These are phyloP conservation scores for Cladochytrium tenue DNA, from an alignment of 371 early-diverging fungal genomes.

Conservation along the genomic window DNA sequence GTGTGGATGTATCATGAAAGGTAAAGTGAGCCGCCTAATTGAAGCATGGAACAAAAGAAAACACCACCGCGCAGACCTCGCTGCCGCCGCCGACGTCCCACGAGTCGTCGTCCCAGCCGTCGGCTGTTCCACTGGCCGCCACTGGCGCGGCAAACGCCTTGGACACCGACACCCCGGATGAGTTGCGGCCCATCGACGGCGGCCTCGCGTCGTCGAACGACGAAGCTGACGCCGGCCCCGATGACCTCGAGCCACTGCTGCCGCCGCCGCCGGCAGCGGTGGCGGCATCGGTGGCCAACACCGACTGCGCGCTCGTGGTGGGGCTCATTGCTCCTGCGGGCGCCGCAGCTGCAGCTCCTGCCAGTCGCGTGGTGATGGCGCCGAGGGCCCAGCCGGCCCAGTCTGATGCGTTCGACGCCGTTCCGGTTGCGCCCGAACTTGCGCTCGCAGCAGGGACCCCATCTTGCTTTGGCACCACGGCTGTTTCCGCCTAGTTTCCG, in stretches of 20 bases:
- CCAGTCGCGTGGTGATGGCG: slow-evolving; percentile 53
- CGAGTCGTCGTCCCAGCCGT: not conserved
- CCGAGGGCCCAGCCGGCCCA: slow-evolving; percentile 82
- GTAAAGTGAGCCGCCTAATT: too few species aligned
- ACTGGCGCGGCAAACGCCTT: not conserved
- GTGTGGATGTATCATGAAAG: too few species aligned
- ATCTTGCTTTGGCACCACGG: not conserved
- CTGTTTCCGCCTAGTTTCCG: not conserved
- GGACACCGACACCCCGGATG: not conserved
- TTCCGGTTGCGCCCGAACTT: not conserved
- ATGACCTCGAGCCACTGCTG: not conserved
- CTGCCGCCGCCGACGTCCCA: too few species aligned
- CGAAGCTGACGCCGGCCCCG: not conserved
- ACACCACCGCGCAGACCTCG: too few species aligned
- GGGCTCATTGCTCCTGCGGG: not conserved
- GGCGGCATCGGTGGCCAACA: not conserved
- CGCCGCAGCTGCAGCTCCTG: not conserved
- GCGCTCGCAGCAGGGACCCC: not conserved
- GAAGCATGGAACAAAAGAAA: too few species aligned
- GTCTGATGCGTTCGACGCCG: not conserved
- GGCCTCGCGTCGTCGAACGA: not conserved
- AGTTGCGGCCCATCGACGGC: not conserved
- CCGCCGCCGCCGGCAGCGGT: not conserved
- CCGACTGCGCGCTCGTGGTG: not conserved
- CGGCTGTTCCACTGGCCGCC: not conserved